phyloP scores from a whole-genome alignment of 2,329 filamentous ascomycete genomes.

The Cadophora sp. region DNA sequence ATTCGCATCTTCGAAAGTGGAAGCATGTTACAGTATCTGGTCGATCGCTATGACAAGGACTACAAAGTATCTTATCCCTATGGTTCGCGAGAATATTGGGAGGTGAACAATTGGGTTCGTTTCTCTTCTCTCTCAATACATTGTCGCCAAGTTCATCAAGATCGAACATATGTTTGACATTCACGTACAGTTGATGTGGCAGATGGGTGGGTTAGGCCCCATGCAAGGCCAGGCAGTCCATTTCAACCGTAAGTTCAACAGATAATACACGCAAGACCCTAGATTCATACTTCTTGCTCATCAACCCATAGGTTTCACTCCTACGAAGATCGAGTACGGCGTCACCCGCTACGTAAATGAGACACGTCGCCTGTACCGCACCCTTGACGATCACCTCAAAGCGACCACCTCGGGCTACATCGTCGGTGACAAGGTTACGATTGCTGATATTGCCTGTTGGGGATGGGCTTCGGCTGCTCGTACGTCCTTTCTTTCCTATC shows the following conservation, averaged over 20 bases:
- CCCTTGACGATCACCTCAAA: conserved; percentile 74
- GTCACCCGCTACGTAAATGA: conserved; percentile 85
- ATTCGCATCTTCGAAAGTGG: conserved; percentile 85
- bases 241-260: no score
- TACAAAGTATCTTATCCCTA: no score
- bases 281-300: no score
- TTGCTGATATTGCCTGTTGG: conserved; percentile 81
- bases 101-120: no score
- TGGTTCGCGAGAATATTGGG: no score
- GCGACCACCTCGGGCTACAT: conserved; percentile 62
- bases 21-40: conserved; percentile 83
- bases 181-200: no score
- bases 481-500: conserved; percentile 56
- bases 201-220: no score
- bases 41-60: conserved; percentile 66
- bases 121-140: no score
- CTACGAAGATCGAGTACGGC: conserved; percentile 82
- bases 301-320: conserved; percentile 65
- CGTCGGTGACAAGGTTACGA: conserved; percentile 72
- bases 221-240: no score
- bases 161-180: no score
- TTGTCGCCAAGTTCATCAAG: no score
- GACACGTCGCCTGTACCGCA: conserved; percentile 78
- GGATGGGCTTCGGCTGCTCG: conserved; percentile 49
- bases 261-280: no score